Evolutionary conservation across 139 green algal genomes (phyloP).

Genomic region (Ettlia oleoabundans): DNA sequence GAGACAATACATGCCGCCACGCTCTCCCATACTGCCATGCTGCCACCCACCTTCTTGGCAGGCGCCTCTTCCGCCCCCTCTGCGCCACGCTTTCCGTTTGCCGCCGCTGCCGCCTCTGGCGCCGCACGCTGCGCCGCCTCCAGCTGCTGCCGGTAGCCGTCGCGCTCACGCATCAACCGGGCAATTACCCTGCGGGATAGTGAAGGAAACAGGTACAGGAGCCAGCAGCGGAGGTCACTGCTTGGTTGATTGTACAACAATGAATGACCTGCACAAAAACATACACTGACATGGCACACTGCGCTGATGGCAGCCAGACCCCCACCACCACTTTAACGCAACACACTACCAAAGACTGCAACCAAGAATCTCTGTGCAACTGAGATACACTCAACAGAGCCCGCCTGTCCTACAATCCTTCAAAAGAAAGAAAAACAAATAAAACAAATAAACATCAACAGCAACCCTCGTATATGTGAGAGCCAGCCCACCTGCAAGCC

Average conservation of each 20-base stretch:
- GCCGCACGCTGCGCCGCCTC: conserved; percentile 25
- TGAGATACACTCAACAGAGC: too few species aligned
- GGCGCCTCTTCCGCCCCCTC: conserved; percentile 24
- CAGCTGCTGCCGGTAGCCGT: conserved; percentile 53
- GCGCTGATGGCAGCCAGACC: too few species aligned
- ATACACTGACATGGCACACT: too few species aligned
- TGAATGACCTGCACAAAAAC: too few species aligned
- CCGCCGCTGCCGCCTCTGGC: not conserved
- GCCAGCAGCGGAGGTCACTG: too few species aligned
- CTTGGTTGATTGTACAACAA: too few species aligned
- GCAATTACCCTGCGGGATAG: conserved; percentile 32
- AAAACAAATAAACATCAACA: not conserved
- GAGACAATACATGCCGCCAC: too few species aligned
- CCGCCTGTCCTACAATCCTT: too few species aligned
- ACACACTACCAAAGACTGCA: too few species aligned
- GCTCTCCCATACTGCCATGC: too few species aligned
- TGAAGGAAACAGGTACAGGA: not conserved
- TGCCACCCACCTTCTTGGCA: conserved; percentile 33
- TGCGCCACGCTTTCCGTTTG: conserved; percentile 54
- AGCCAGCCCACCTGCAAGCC: conserved; percentile 73
- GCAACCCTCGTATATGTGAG: not conserved
- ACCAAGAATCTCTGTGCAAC: too few species aligned
- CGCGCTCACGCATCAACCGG: conserved; percentile 71
- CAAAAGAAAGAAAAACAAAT: not conserved
- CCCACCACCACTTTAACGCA: too few species aligned